These are phyloP conservation scores for Xerophyta viscosa DNA, from an alignment of 106 monocot species.

Conservation along the genomic window DNA sequence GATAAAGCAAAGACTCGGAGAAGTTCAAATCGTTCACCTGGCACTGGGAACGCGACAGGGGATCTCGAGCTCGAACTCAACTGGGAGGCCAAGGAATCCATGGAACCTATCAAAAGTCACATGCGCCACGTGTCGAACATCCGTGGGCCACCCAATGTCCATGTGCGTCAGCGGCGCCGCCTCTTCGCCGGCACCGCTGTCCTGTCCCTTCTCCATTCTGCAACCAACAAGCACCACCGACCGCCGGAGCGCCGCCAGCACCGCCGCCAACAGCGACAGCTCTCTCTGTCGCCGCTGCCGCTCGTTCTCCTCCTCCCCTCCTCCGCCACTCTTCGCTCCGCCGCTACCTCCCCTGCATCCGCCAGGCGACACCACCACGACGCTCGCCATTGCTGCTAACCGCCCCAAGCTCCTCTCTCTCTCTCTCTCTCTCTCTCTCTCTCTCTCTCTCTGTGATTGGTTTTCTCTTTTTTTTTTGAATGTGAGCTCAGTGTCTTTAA, in stretches of 20 bases:
- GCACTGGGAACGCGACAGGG: constrained; percentile 67
- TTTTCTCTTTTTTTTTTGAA: no score
- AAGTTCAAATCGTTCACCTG: constrained; percentile 26
- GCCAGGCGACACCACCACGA: constrained; percentile 30
- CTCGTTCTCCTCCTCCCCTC: not conserved
- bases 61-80: constrained; percentile 72
- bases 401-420: constrained; percentile 15
- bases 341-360: constrained; percentile 32
- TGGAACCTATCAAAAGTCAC: constrained; percentile 88
- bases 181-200: not conserved
- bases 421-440: constrained; percentile 12
- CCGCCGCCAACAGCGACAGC: constrained; percentile 39
- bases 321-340: constrained; percentile 5
- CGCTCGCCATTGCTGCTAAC: constrained; percentile 36
- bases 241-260: constrained; percentile 48
- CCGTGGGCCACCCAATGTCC: constrained; percentile 91
- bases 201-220: constrained; percentile 24
- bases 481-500: no score
- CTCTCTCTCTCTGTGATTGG: constrained; percentile 7
- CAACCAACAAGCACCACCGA: constrained; percentile 59
- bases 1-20: no score
- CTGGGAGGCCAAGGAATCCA: constrained; percentile 84
- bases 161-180: constrained; percentile 17
- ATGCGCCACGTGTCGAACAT: constrained; percentile 78
- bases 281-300: constrained; percentile 33